Evolutionary conservation across 1,139 yeast genomes (phyloP).

Genomic region (Insectozyma bohioensis): DNA sequence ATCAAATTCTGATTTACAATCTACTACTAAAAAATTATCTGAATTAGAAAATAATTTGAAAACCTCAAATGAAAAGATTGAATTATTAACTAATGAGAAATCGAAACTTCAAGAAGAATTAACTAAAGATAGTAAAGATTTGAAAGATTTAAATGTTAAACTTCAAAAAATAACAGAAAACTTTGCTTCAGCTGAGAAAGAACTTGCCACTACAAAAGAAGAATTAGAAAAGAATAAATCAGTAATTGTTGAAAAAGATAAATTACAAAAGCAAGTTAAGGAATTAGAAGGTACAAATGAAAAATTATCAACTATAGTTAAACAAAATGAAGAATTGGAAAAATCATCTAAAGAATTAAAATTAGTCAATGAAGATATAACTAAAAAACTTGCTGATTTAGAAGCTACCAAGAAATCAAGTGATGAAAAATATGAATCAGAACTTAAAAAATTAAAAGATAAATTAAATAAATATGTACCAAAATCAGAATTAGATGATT

Average conservation of each 20-base stretch:
- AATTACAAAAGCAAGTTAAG: slow-evolving; percentile 14
- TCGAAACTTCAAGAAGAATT: slow-evolving; percentile 6
- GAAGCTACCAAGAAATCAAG: slow-evolving; percentile 8
- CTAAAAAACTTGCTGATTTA: slow-evolving; percentile 4
- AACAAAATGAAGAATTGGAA: neutral
- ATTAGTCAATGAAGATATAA: slow-evolving; percentile 5
- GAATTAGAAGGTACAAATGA: slow-evolving; percentile 2
- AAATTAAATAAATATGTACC: slow-evolving; percentile 39
- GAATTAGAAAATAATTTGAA: slow-evolving; percentile 7
- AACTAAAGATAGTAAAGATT: slow-evolving; percentile 7
- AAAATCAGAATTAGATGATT: slow-evolving; percentile 68
- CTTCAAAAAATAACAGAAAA: slow-evolving; percentile 13
- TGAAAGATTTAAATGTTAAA: slow-evolving; percentile 1
- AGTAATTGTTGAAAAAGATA: slow-evolving; percentile 4
- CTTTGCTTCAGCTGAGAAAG: slow-evolving; percentile 9
- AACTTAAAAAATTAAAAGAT: slow-evolving; percentile 15
- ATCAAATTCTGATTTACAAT: slow-evolving; percentile 2
- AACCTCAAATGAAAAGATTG: slow-evolving; percentile 5
- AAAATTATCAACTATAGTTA: neutral
- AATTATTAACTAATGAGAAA: slow-evolving; percentile 6
- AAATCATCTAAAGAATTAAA: slow-evolving; percentile 5
- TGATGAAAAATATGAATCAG: slow-evolving; percentile 12
- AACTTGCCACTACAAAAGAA: slow-evolving; percentile 1
- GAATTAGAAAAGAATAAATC: slow-evolving; percentile 8
- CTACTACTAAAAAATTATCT: neutral